Conservation (phyloP, 2,329 filamentous ascomycete species). For the Penicillium psychrosexuale region DNA sequence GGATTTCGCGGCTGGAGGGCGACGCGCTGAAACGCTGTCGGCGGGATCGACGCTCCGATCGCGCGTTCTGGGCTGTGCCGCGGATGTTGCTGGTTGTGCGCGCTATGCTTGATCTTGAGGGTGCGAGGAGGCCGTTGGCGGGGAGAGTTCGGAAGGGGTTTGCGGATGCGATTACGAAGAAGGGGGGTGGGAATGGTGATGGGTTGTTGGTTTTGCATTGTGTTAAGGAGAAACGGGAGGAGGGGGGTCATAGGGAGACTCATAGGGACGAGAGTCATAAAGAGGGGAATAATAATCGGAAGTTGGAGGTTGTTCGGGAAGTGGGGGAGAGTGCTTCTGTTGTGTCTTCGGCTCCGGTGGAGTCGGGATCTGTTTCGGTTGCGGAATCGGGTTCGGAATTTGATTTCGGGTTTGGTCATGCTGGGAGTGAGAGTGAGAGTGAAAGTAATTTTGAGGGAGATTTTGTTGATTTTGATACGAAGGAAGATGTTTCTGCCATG, state of each 20-base stretch:
- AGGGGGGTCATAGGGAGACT: background rate
- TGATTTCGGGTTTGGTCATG: constrained; percentile 22
- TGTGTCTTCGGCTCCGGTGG: background rate
- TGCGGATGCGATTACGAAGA: constrained; percentile 10
- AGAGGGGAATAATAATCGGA: background rate
- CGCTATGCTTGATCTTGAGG: constrained; percentile 38
- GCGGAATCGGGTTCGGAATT: constrained; percentile 18
- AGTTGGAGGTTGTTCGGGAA: background rate
- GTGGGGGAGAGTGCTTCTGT: background rate
- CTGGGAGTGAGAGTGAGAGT: constrained; percentile 16
- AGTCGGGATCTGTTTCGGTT: constrained; percentile 2
- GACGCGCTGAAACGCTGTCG: constrained; percentile 43
- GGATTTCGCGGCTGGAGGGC: constrained; percentile 53
- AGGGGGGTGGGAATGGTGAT: background rate
- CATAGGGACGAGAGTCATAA: too few species aligned
- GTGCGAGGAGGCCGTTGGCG: constrained; percentile 32
- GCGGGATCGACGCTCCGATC: constrained; percentile 29
- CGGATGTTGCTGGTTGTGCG: constrained; percentile 39
- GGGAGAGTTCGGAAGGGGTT: constrained; percentile 29
- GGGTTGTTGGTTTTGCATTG: constrained; percentile 13
- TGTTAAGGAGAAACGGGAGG: background rate
- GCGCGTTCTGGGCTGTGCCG: constrained; percentile 37
- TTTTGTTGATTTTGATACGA: background rate
- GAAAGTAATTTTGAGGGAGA: constrained; percentile 6
- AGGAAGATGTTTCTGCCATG: constrained; percentile 4